Percentiles rank a stretch among this genome's conserved stretches.
Conservation (phyloP, 148 eudicot genomes). For the Arctostaphylos glauca region DNA sequence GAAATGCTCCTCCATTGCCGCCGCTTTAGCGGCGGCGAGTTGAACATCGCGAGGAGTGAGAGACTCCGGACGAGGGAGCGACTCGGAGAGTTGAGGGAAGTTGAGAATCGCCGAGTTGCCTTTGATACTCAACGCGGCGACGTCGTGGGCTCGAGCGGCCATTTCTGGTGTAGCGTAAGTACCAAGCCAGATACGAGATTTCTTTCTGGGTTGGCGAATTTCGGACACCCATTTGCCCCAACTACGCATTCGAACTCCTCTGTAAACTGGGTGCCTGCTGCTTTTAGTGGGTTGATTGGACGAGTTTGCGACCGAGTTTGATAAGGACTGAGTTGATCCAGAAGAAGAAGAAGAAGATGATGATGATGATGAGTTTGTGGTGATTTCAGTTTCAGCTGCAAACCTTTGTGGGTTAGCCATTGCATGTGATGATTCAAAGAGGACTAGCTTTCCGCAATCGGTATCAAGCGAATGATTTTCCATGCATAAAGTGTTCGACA, state of each 20-base stretch:
- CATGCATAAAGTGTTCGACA: too few species aligned
- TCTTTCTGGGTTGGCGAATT: constrained; percentile 49
- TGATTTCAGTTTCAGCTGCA: background rate
- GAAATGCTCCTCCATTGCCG: constrained; percentile 30
- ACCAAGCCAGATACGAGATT: constrained; percentile 54
- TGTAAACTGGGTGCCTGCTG: constrained; percentile 30
- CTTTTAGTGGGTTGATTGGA: background rate
- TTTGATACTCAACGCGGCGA: constrained; percentile 39
- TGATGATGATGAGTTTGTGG: background rate
- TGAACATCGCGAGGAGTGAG: constrained; percentile 33
- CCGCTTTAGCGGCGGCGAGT: constrained; percentile 44
- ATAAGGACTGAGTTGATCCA: constrained; percentile 19
- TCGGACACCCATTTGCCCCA: constrained; percentile 68
- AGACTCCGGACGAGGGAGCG: constrained; percentile 40
- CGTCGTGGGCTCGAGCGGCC: constrained; percentile 54
- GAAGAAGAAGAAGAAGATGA: background rate
- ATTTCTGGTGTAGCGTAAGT: constrained; percentile 38
- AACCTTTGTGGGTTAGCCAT: constrained; percentile 10
- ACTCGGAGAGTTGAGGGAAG: constrained; percentile 35
- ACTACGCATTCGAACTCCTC: constrained; percentile 43
- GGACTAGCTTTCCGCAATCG: background rate
- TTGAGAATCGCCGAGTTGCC: constrained; percentile 43
- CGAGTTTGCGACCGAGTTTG: background rate
- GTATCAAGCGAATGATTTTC: background rate
- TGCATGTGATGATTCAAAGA: background rate